These are phyloP conservation scores for Pythium brassicae DNA, from an alignment of 352 stramenopile genomes.

Conservation along the genomic window DNA sequence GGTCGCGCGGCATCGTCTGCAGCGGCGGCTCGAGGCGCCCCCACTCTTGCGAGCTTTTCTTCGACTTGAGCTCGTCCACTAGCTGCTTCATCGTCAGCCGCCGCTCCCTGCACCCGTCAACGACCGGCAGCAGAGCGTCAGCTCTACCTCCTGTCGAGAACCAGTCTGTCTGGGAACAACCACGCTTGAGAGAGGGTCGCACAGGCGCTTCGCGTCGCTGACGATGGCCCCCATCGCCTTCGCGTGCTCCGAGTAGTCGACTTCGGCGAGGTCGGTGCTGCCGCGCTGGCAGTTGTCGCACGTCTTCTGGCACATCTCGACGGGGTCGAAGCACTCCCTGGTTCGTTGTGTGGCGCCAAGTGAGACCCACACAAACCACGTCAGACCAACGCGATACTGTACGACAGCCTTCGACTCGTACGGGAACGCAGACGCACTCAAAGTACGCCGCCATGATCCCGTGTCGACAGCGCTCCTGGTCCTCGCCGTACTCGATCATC, in stretches of 20 bases:
- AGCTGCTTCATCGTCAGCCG: conserved; percentile 66
- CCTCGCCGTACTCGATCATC: conserved; percentile 64
- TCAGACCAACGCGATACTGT: neutral
- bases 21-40: conserved; percentile 32
- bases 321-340: conserved; percentile 38
- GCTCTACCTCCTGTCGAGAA: too few species aligned
- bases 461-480: conserved; percentile 32
- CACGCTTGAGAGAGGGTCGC: too few species aligned
- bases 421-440: conserved; percentile 35
- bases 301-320: conserved; percentile 28
- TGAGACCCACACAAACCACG: neutral
- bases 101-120: conserved; percentile 31
- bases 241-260: conserved; percentile 46
- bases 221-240: conserved; percentile 47
- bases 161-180: too few species aligned
- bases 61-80: conserved; percentile 60
- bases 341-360: too few species aligned
- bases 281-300: conserved; percentile 51
- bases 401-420: neutral
- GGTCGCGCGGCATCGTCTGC: conserved; percentile 22
- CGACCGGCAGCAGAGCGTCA: too few species aligned
- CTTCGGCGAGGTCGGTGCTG: conserved; percentile 11
- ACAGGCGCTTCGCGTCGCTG: conserved; percentile 45
- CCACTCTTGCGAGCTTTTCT: conserved; percentile 38
- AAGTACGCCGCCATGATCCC: conserved; percentile 55